A percentile compares a stretch with the other conserved stretches of the same genome.
These are phyloP conservation scores for Pythium phragmitis DNA, from an alignment of 352 stramenopile species.

Conservation along the genomic window DNA sequence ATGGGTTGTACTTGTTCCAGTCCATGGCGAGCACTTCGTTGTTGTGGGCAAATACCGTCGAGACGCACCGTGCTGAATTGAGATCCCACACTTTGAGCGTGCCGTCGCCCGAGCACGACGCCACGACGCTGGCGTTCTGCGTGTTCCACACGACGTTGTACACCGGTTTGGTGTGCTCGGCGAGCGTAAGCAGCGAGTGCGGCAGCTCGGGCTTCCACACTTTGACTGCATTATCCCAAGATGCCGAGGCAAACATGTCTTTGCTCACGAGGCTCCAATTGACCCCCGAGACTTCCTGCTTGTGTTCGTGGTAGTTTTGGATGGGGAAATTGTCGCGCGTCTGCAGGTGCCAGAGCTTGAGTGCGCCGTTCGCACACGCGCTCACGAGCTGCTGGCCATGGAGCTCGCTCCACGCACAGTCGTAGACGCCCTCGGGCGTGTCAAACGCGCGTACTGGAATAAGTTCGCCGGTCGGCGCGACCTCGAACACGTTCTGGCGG, in stretches of 20 bases:
- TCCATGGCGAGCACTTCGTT: constrained; percentile 87
- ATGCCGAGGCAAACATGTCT: constrained; percentile 82
- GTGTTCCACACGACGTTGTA: constrained; percentile 89
- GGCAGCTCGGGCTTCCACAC: constrained; percentile 78
- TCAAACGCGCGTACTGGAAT: constrained; percentile 83
- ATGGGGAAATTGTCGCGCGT: constrained; percentile 88
- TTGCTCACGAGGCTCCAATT: constrained; percentile 92
- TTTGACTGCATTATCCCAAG: constrained; percentile 87
- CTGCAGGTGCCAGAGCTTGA: constrained; percentile 91
- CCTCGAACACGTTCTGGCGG: constrained; percentile 79
- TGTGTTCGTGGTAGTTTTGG: constrained; percentile 85
- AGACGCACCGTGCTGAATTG: constrained; percentile 45
- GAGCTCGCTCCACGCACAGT: constrained; percentile 89
- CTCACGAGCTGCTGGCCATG: constrained; percentile 86
- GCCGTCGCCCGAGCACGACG: constrained; percentile 78
- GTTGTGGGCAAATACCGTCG: constrained; percentile 67
- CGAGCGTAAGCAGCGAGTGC: constrained; percentile 72
- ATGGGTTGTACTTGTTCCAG: constrained; percentile 94
- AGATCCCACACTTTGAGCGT: constrained; percentile 84
- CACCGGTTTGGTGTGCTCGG: constrained; percentile 72
- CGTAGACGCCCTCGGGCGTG: constrained; percentile 87
- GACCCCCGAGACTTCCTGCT: constrained; percentile 83
- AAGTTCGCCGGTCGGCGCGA: constrained; percentile 63
- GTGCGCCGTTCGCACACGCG: constrained; percentile 78
- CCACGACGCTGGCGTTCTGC: constrained; percentile 60